A percentile compares a stretch with the other conserved stretches of the same genome.
These are phyloP conservation scores for Arachnomyces sp. DNA, from an alignment of 2,329 filamentous ascomycete species.

Conservation along the genomic window DNA sequence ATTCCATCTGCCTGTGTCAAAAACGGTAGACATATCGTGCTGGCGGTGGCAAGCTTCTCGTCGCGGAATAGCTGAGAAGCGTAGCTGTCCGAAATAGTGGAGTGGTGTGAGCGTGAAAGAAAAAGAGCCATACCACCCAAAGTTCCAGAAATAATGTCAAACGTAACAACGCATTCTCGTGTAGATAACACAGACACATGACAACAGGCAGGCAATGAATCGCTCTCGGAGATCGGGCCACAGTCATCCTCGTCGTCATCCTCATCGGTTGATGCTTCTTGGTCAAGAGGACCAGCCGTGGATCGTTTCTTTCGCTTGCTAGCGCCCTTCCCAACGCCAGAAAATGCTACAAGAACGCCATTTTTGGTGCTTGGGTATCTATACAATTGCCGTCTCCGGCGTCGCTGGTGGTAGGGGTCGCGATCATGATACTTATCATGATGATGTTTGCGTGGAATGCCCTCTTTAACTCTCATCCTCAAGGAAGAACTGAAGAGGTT, in stretches of 20 bases:
- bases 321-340: slow-evolving; percentile 37
- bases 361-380: slow-evolving; percentile 23
- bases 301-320: slow-evolving; percentile 20
- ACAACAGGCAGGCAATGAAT: no score
- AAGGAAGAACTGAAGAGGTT: slow-evolving; percentile 71
- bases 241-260: slow-evolving; percentile 61
- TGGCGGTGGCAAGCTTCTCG: no score
- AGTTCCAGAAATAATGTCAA: slow-evolving; percentile 1
- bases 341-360: slow-evolving; percentile 30
- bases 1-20: no score
- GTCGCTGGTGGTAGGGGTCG: slow-evolving; percentile 28
- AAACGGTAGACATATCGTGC: no score
- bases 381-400: slow-evolving; percentile 8
- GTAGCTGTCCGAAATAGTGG: no score
- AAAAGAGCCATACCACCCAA: no score
- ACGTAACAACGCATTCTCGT: not conserved
- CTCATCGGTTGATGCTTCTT: slow-evolving; percentile 51
- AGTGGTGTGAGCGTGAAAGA: no score
- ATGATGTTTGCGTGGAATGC: slow-evolving; percentile 40
- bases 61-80: no score
- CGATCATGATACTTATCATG: slow-evolving; percentile 32
- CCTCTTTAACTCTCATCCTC: slow-evolving; percentile 73
- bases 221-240: slow-evolving; percentile 22
- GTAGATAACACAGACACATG: not conserved
- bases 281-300: slow-evolving; percentile 36